A percentile compares a stretch with the other conserved stretches of the same genome.
These are phyloP conservation scores for Alloteropsis semialata DNA, from an alignment of 176 grass and related monocot genomes.

Conservation along the genomic window DNA sequence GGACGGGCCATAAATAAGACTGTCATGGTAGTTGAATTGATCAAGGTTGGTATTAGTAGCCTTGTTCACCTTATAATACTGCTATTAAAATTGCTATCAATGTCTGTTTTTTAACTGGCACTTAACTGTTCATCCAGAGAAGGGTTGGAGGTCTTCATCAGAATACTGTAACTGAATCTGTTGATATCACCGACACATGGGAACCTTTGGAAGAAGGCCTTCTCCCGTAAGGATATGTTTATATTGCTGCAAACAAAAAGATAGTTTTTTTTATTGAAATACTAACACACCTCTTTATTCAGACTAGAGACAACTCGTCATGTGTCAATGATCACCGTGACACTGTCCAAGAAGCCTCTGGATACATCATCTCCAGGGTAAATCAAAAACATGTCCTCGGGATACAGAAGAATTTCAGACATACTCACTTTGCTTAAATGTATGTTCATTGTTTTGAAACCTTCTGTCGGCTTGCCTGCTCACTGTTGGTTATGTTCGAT, in stretches of 20 bases:
- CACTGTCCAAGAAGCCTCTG: constrained; percentile 71
- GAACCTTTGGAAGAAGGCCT: constrained; percentile 95
- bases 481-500: constrained; percentile 12
- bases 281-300: constrained; percentile 13
- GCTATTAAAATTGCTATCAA: neutral
- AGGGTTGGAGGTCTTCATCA: constrained; percentile 80
- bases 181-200: constrained; percentile 88
- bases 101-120: constrained; percentile 9
- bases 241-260: constrained; percentile 18
- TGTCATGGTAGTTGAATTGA: constrained; percentile 79
- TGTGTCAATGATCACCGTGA: constrained; percentile 86
- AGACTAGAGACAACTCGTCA: constrained; percentile 86
- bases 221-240: constrained; percentile 58
- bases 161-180: constrained; percentile 60
- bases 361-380: constrained; percentile 82
- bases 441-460: neutral
- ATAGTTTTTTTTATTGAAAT: constrained; percentile 12
- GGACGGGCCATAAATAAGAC: constrained; percentile 84
- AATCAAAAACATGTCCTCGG: constrained; percentile 1
- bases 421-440: neutral
- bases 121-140: constrained; percentile 52
- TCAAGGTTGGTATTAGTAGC: constrained; percentile 49
- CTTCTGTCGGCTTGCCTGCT: neutral
- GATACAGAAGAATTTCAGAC: neutral
- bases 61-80: neutral